Base-by-base conservation (phyloP, 1,284 basidiomycete species). In the Cutaneotrichosporon cavernicola region DNA sequence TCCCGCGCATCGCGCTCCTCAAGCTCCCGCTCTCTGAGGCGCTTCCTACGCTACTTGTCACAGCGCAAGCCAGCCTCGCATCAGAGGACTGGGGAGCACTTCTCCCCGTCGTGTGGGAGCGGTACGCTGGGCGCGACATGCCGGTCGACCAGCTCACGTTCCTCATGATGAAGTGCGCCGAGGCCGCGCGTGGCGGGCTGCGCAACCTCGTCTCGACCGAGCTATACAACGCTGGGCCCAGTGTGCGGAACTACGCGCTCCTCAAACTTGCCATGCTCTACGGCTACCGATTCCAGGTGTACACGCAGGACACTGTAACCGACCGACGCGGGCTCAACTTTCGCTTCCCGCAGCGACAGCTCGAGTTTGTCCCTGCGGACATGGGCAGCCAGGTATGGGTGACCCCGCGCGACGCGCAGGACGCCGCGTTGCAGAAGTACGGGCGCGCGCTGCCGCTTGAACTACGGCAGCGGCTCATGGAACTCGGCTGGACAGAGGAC, bases 401-500 rank as follows among this genome's bases (percentile, higher is more conserved):
- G 1, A 63, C 70, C 9, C 67, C 76, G 1, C 75, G 72, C 14
- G 76, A 77, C 43, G 69, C 72, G 1, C 73, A 76, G 58, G 76
- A 77, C 52, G 73, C 73, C 22, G 72, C 73, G 0, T 56, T 78
- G 47, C 68, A 74, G 43, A 76, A 72, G 50, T 78, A 73, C 49
- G 77, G 77, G 1, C 69, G 61, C 5, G 68, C 69, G 2, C 65
- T 79, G 8, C 76, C 76, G 0, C 64, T 76, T 7, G 77, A 79
- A 60, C 63, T 78, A 1, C 59, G 77, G 14, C 76, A 76, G 60
- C 66, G 75, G 7, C 67, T 79, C 46, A 70, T 76, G 72, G 76
- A 76, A 46, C 69, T 79, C 0, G 76, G 77, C 3, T 79, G 77
- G 77, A 74, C 69, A 47, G 74, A 79, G 52, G 72, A 78, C 38